Percentiles rank a stretch among this genome's conserved stretches.
Evolutionary conservation across 2,329 filamentous ascomycete species (phyloP).

Genomic region (Cryoendolithus antarcticus): DNA sequence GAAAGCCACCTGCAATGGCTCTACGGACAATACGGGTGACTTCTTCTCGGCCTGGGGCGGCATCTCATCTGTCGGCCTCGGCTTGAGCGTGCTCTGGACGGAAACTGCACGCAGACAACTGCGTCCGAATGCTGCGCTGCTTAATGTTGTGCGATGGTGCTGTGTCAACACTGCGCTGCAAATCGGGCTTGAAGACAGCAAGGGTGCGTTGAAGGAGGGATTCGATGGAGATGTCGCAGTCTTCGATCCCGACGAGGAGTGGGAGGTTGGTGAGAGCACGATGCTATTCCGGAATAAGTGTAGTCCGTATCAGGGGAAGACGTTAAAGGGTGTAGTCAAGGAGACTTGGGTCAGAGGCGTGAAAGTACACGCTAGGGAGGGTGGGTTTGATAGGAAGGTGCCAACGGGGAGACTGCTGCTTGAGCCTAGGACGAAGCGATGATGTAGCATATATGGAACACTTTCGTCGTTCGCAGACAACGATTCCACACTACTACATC

Average conservation of each 20-base stretch:
- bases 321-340: constrained; percentile 61
- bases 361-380: constrained; percentile 61
- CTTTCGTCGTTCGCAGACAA: not conserved
- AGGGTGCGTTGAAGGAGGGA: constrained; percentile 69
- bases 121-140: constrained; percentile 42
- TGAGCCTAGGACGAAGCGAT: constrained; percentile 29
- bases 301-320: constrained; percentile 76
- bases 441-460: not conserved
- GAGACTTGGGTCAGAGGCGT: constrained; percentile 77
- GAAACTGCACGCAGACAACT: constrained; percentile 52
- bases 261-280: constrained; percentile 54
- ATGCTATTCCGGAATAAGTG: constrained; percentile 95
- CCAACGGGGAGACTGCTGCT: constrained; percentile 39
- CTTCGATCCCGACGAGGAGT: constrained; percentile 74
- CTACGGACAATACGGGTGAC: constrained; percentile 50
- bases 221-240: constrained; percentile 86
- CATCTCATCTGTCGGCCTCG: constrained; percentile 85
- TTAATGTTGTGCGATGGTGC: constrained; percentile 77
- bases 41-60: constrained; percentile 97
- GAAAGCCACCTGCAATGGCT: constrained; percentile 19
- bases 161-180: constrained; percentile 76
- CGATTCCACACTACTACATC: too few species aligned
- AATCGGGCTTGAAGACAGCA: constrained; percentile 68
- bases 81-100: constrained; percentile 81
- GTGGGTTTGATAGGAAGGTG: constrained; percentile 47